These are phyloP conservation scores for Alternaria sp. DNA, from an alignment of 2,329 filamentous ascomycete genomes.

Conservation along the genomic window DNA sequence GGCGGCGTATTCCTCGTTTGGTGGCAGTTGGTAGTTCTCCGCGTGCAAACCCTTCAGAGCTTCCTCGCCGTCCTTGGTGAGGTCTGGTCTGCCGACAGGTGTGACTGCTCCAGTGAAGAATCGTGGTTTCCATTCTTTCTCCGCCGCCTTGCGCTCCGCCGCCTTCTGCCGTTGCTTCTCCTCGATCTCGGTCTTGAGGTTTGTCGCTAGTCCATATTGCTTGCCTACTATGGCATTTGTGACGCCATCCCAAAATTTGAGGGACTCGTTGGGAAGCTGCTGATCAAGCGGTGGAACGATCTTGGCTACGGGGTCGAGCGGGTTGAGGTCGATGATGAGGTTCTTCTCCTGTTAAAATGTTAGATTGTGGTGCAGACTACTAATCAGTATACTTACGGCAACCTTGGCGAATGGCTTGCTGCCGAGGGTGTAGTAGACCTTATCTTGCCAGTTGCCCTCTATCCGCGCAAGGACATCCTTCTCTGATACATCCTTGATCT, in stretches of 20 bases:
- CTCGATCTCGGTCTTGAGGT: constrained; percentile 88
- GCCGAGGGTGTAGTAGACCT: constrained; percentile 67
- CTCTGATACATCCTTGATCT: constrained; percentile 85
- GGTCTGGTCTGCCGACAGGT: constrained; percentile 66
- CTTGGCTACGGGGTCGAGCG: constrained; percentile 81
- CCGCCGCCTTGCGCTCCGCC: constrained; percentile 75
- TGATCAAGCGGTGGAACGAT: constrained; percentile 76
- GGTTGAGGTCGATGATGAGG: constrained; percentile 87
- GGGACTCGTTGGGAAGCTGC: constrained; percentile 89
- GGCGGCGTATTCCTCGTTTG: constrained; percentile 54
- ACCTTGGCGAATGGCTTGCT: constrained; percentile 56
- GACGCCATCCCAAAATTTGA: constrained; percentile 86
- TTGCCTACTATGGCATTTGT: constrained; percentile 85
- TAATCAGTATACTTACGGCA: constrained; percentile 60
- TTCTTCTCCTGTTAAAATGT: constrained; percentile 57
- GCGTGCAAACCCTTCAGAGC: constrained; percentile 65
- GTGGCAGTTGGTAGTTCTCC: constrained; percentile 59
- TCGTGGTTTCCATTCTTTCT: constrained; percentile 79
- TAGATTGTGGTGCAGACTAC: constrained; percentile 8
- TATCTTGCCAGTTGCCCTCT: constrained; percentile 84
- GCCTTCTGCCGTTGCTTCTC: constrained; percentile 88
- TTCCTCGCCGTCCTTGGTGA: constrained; percentile 68
- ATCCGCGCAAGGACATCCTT: constrained; percentile 83
- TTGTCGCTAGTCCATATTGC: constrained; percentile 84
- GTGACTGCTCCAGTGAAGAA: constrained; percentile 79